phyloP scores from a whole-genome alignment of 2,329 filamentous ascomycete genomes.

The Nakataea oryzae region DNA sequence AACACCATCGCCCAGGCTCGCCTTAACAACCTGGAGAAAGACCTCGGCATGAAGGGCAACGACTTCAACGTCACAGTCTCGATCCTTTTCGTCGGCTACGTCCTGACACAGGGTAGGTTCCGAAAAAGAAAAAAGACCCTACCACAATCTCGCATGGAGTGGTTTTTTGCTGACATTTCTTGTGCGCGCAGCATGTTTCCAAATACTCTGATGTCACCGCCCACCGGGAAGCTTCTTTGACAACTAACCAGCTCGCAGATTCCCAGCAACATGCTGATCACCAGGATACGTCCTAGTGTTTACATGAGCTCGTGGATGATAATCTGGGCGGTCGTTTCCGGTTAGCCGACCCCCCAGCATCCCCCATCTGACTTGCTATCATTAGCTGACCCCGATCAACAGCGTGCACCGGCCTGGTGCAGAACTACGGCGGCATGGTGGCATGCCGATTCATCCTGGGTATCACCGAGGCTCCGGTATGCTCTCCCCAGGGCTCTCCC shows the following conservation, averaged over 20 bases:
- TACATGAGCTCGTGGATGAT: constrained; percentile 1
- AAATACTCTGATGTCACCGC: too few relatives aligned
- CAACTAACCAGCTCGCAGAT: not conserved
- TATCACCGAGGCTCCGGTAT: constrained; percentile 19
- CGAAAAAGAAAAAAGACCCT: too few relatives aligned
- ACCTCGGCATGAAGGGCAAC: constrained; percentile 25
- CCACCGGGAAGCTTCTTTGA: too few relatives aligned
- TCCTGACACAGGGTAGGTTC: constrained; percentile 11
- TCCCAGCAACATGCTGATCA: constrained; percentile 16
- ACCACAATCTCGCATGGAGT: not conserved
- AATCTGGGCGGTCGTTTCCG: not conserved
- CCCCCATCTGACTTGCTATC: too few relatives aligned
- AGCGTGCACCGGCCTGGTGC: constrained; percentile 9
- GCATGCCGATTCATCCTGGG: constrained; percentile 24
- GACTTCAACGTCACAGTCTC: constrained; percentile 26
- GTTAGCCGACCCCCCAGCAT: not conserved
- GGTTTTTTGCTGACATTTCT: not conserved
- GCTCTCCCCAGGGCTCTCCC: not conserved
- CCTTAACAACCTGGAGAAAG: constrained; percentile 30
- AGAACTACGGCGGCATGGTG: constrained; percentile 20
- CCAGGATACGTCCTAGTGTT: constrained; percentile 13
- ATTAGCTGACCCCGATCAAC: not conserved
- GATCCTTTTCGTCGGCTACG: constrained; percentile 22
- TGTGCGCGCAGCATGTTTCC: not conserved
- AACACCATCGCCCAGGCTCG: constrained; percentile 22